Conservation (phyloP, 352 stramenopile species). For the Phytophthora sansomeana region DNA sequence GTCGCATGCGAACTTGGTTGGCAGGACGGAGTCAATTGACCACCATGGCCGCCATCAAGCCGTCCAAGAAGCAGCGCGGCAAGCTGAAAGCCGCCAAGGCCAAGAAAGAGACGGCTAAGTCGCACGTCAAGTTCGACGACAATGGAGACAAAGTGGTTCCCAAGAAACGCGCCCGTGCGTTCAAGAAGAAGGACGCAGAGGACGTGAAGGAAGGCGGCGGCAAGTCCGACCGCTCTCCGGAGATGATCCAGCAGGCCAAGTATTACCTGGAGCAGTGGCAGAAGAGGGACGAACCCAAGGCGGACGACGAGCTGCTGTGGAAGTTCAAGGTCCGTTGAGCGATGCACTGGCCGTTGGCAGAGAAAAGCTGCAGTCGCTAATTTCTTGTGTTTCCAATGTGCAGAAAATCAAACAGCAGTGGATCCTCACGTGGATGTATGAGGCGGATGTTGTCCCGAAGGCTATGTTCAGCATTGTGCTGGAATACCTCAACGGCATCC, state of each 20-base stretch:
- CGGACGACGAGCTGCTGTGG: conserved; percentile 69
- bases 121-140: conserved; percentile 75
- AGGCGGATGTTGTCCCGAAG: conserved; percentile 82
- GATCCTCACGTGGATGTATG: conserved; percentile 87
- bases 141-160: conserved; percentile 60
- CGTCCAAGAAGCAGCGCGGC: conserved; percentile 83
- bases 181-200: conserved; percentile 34
- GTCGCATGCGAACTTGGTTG: conserved; percentile 41
- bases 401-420: conserved; percentile 88
- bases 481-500: conserved; percentile 76
- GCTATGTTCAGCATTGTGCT: conserved; percentile 81
- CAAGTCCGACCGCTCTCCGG: conserved; percentile 76
- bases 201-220: conserved; percentile 55
- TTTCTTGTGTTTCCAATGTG: conserved; percentile 10
- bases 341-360: not conserved
- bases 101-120: conserved; percentile 43
- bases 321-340: conserved; percentile 75
- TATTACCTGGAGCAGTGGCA: conserved; percentile 88
- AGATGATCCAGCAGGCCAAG: conserved; percentile 83
- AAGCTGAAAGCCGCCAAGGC: conserved; percentile 58
- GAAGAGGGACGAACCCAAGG: conserved; percentile 55
- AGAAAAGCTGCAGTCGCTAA: conserved; percentile 10
- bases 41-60: conserved; percentile 61
- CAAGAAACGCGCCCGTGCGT: conserved; percentile 54
- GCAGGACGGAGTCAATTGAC: conserved; percentile 13